These are phyloP conservation scores for Logfia minima DNA, from an alignment of 129 eudicot genomes.

Conservation along the genomic window DNA sequence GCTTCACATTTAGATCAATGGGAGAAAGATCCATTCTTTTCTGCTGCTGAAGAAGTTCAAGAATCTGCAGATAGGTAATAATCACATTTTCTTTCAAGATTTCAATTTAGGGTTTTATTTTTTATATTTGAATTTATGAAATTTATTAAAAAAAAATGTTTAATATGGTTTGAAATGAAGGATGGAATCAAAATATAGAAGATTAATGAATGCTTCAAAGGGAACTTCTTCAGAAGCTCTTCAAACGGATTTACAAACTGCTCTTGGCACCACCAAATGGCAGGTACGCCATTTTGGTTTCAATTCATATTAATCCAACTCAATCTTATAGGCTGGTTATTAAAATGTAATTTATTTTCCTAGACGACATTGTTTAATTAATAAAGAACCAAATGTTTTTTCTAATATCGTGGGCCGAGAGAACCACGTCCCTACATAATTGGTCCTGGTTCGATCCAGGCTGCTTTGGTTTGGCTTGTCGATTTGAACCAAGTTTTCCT, in stretches of 20 bases:
- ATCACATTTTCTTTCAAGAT: background rate
- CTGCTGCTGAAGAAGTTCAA: slow-evolving; percentile 5
- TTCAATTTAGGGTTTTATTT: background rate
- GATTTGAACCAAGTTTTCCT: background rate
- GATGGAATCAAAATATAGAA: slow-evolving; percentile 84
- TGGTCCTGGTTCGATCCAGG: background rate
- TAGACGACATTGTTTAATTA: background rate
- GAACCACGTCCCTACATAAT: background rate
- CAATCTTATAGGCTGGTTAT: background rate
- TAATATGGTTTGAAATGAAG: slow-evolving; percentile 35
- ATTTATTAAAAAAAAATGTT: background rate
- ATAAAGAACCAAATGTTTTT: background rate
- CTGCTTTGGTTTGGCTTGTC: background rate
- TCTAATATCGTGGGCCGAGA: background rate
- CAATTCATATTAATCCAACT: background rate
- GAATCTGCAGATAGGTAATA: background rate
- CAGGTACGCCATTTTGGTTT: slow-evolving; percentile 43
- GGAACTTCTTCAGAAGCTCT: slow-evolving; percentile 54
- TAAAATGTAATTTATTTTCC: background rate
- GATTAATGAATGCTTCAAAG: slow-evolving; percentile 66
- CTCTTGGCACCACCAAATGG: slow-evolving; percentile 88
- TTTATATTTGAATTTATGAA: background rate
- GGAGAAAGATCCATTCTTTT: slow-evolving; percentile 78
- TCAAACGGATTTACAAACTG: slow-evolving; percentile 56
- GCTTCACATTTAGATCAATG: slow-evolving; percentile 63